Evolutionary conservation across 768 basidiomycete genomes (phyloP).

Genomic region (Neoboletus magnificus): DNA sequence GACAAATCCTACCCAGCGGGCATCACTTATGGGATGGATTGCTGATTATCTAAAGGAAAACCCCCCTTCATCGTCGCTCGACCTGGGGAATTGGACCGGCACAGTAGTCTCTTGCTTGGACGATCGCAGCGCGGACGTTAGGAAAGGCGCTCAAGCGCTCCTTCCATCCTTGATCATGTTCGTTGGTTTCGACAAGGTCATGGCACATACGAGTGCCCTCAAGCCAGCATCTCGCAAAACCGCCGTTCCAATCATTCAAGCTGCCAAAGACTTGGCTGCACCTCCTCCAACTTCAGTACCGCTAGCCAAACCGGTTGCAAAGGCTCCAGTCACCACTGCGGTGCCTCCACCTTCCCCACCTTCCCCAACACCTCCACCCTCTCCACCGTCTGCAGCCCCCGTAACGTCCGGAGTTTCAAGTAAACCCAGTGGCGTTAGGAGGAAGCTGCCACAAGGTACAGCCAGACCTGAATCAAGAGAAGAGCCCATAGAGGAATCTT

Average conservation of each 20-base stretch:
- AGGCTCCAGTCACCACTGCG: conserved; percentile 19
- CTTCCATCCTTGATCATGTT: conserved; percentile 70
- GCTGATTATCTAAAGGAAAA: conserved; percentile 74
- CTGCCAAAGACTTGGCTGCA: conserved; percentile 57
- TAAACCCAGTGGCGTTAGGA: conserved; percentile 65
- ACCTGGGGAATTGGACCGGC: conserved; percentile 66
- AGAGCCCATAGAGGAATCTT: conserved; percentile 36
- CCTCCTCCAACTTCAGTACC: conserved; percentile 26
- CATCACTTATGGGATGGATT: conserved; percentile 76
- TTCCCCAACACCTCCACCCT: conserved; percentile 41
- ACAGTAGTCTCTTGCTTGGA: conserved; percentile 77
- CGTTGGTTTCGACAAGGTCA: conserved; percentile 79
- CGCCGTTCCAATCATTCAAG: conserved; percentile 85
- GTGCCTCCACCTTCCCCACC: conserved; percentile 24
- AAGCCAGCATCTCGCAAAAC: conserved; percentile 89
- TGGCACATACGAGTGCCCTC: conserved; percentile 80
- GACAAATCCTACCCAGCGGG: conserved; percentile 83
- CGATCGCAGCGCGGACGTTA: conserved; percentile 86
- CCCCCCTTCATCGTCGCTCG: conserved; percentile 50
- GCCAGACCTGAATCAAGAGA: conserved; percentile 44
- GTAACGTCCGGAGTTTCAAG: conserved; percentile 27
- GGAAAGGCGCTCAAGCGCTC: conserved; percentile 84
- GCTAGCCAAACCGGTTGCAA: conserved; percentile 28
- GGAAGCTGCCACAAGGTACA: conserved; percentile 64
- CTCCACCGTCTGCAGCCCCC: conserved; percentile 40